Conservation (phyloP, 345 rosid species). For the Hevea brasiliensis region DNA sequence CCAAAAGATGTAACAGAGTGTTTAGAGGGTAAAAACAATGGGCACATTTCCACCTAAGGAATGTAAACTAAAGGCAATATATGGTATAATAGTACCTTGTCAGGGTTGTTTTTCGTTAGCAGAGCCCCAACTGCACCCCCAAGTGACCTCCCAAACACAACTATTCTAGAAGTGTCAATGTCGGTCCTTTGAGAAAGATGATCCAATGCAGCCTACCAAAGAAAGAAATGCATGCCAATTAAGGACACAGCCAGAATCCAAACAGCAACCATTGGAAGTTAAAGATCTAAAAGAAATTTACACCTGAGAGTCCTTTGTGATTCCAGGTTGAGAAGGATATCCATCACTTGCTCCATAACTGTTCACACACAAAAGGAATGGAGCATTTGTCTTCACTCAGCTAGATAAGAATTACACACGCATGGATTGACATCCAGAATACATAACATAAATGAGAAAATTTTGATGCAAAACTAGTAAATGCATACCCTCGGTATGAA, state of each 20-base stretch:
- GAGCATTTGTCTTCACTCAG: constrained; percentile 23
- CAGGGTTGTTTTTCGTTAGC: constrained; percentile 85
- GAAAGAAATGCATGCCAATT: constrained; percentile 18
- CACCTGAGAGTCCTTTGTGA: constrained; percentile 90
- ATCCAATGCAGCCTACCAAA: constrained; percentile 87
- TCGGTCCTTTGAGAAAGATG: constrained; percentile 86
- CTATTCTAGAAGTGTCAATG: constrained; percentile 83
- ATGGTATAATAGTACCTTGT: constrained; percentile 54
- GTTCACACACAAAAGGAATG: constrained; percentile 19
- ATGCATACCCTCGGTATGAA: constrained; percentile 88
- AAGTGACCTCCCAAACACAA: constrained; percentile 96
- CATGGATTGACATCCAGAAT: constrained; percentile 4
- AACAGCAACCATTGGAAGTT: constrained; percentile 9
- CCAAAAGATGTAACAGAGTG: background rate
- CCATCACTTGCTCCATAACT: constrained; percentile 99
- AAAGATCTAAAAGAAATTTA: constrained; percentile 18
- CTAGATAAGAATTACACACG: constrained; percentile 19
- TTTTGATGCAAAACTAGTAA: constrained; percentile 9
- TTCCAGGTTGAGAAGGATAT: constrained; percentile 92
- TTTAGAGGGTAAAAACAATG: background rate
- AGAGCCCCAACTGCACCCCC: constrained; percentile 98
- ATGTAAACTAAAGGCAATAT: background rate
- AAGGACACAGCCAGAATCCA: constrained; percentile 12
- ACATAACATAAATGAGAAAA: constrained; percentile 14
- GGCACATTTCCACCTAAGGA: background rate